Evolutionary conservation across 177 flowering plant species (phyloP).

Genomic region (Vitis hybrid): DNA sequence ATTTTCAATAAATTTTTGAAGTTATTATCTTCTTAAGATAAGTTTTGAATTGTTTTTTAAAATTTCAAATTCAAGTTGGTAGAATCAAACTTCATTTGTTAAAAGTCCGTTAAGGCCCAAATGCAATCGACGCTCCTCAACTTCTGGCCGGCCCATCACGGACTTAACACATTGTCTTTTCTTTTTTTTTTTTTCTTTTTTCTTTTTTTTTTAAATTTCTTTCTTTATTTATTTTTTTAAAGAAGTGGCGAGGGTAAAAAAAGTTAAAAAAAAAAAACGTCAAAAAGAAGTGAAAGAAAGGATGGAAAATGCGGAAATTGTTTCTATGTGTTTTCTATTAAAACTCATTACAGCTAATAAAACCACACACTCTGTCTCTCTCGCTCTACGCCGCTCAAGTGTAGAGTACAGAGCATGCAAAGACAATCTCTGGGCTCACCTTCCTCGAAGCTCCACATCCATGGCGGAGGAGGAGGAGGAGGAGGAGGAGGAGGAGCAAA

Average conservation of each 20-base stretch:
- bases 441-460: constrained; percentile 46
- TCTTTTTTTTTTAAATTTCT: no score
- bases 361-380: constrained; percentile 5
- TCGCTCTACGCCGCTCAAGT: not conserved
- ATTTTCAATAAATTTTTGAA: no score
- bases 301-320: not conserved
- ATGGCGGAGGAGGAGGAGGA: constrained; percentile 12
- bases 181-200: no score
- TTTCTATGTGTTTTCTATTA: not conserved
- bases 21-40: no score
- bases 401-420: constrained; percentile 38
- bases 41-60: no score
- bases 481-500: constrained; percentile 6
- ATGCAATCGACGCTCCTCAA: no score
- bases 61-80: no score
- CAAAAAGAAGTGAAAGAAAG: not conserved
- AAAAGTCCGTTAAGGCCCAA: no score
- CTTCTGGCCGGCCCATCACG: no score
- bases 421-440: constrained; percentile 74
- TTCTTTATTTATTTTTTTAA: no score
- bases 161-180: no score
- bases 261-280: not conserved
- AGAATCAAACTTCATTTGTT: no score
- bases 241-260: not conserved
- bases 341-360: not conserved